Conservation (phyloP, 2,329 filamentous ascomycete genomes). For the Diaporthe destruens region DNA sequence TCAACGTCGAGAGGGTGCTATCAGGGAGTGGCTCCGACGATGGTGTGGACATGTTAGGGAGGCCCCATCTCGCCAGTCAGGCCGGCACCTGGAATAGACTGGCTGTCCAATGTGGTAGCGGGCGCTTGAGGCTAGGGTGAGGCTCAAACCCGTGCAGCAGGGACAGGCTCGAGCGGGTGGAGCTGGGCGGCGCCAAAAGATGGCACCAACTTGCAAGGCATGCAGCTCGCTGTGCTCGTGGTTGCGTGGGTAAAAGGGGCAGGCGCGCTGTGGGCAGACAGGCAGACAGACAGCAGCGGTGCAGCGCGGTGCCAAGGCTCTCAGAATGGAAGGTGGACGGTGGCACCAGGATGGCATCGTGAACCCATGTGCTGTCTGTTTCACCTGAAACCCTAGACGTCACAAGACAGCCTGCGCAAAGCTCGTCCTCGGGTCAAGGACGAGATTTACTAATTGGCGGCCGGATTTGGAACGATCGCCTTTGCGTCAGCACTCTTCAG, state of each 20-base stretch:
- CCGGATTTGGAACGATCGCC: constrained; percentile 26
- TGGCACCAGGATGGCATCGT: constrained; percentile 46
- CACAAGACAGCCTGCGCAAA: constrained; percentile 49
- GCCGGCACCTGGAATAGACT: constrained; percentile 27
- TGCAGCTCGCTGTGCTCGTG: background rate
- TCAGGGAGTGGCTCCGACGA: constrained; percentile 13
- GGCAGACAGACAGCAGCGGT: constrained; percentile 28
- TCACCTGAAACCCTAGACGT: constrained; percentile 62
- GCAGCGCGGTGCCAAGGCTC: constrained; percentile 31
- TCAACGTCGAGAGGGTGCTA: constrained; percentile 13
- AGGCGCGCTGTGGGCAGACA: constrained; percentile 18
- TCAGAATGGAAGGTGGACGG: constrained; percentile 18
- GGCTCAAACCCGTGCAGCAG: constrained; percentile 30
- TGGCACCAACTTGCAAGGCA: too few species aligned
- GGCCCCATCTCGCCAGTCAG: constrained; percentile 4
- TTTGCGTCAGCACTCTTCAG: constrained; percentile 12
- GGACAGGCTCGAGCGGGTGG: constrained; percentile 29
- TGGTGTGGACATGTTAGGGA: constrained; percentile 25
- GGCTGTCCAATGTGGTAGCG: constrained; percentile 16
- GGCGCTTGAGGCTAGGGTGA: constrained; percentile 1
- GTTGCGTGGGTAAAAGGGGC: constrained; percentile 17
- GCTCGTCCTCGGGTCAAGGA: constrained; percentile 25
- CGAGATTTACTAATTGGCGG: background rate
- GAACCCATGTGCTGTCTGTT: constrained; percentile 52
- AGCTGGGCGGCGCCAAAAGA: constrained; percentile 9